Percentiles rank a stretch among this genome's conserved stretches.
Evolutionary conservation across 306 rosid species (phyloP).

Genomic region (Medicago ruthenica): DNA sequence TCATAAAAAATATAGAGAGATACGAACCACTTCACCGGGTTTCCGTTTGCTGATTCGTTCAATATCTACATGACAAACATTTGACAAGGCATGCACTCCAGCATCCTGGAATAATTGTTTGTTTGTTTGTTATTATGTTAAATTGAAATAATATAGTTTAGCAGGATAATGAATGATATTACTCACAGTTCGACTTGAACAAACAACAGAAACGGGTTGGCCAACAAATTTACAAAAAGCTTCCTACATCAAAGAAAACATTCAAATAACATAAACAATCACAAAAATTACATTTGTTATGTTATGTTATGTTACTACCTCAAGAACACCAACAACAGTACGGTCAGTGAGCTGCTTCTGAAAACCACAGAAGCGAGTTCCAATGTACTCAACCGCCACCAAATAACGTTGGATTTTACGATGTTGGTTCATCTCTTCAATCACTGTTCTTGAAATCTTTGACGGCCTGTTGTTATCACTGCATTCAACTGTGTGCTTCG

Average conservation of each 20-base stretch:
- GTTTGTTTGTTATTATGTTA: no score
- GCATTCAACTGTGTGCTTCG: constrained; percentile 57
- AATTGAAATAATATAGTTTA: neutral
- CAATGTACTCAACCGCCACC: constrained; percentile 83
- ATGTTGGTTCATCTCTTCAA: constrained; percentile 51
- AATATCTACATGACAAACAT: constrained; percentile 89
- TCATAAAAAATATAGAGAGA: neutral
- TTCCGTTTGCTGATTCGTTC: constrained; percentile 89
- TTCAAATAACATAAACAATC: neutral
- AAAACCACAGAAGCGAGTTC: constrained; percentile 86
- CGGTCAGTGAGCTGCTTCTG: constrained; percentile 84
- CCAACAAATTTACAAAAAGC: constrained; percentile 90
- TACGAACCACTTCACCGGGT: constrained; percentile 88
- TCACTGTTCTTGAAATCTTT: constrained; percentile 52
- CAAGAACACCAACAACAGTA: constrained; percentile 84
- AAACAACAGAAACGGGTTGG: constrained; percentile 70
- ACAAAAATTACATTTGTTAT: neutral
- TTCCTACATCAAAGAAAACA: constrained; percentile 53
- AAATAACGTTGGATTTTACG: constrained; percentile 74
- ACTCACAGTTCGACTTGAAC: constrained; percentile 96
- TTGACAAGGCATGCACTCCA: constrained; percentile 96
- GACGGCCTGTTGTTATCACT: constrained; percentile 52
- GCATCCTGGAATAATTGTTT: constrained; percentile 67
- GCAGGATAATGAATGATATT: neutral
- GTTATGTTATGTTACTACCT: constrained; percentile 49